phyloP scores from a whole-genome alignment of 2,329 filamentous ascomycete species.

The Coniochaeta sp. region DNA sequence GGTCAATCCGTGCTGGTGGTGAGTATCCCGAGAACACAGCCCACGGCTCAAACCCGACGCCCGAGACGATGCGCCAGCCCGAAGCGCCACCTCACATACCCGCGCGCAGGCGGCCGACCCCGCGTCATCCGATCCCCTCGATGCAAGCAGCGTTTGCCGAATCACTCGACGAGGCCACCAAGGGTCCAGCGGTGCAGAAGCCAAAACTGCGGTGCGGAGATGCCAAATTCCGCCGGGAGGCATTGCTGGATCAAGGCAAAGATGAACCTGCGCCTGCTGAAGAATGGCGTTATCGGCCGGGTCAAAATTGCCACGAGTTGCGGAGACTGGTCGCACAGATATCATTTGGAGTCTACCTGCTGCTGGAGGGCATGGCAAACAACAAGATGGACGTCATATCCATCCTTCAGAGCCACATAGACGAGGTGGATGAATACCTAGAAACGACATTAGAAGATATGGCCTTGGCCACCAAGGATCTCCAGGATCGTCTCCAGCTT shows the following conservation, averaged over 20 bases:
- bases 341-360: conserved; percentile 82
- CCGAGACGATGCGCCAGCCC: not conserved
- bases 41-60: not conserved
- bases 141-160: conserved; percentile 82
- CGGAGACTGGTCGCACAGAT: conserved; percentile 89
- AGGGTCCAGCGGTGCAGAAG: conserved; percentile 35
- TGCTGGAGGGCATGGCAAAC: conserved; percentile 79
- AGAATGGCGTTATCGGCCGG: conserved; percentile 67
- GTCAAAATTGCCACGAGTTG: conserved; percentile 77
- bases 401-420: conserved; percentile 86
- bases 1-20: not conserved
- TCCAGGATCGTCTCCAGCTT: conserved; percentile 71
- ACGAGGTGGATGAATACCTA: conserved; percentile 87
- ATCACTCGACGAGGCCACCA: conserved; percentile 65
- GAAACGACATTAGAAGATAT: conserved; percentile 83
- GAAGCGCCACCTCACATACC: conserved; percentile 1
- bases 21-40: not conserved
- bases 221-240: conserved; percentile 55
- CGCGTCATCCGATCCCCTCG: conserved; percentile 60
- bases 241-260: conserved; percentile 59
- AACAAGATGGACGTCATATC: conserved; percentile 80
- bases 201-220: conserved; percentile 46
- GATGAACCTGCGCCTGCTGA: conserved; percentile 65
- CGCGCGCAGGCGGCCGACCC: conserved; percentile 17
- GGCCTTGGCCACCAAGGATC: conserved; percentile 67